A percentile compares a stretch with the other conserved stretches of the same genome.
phyloP scores from a whole-genome alignment of 2,329 filamentous ascomycete genomes.

The Cladosporium sp. region DNA sequence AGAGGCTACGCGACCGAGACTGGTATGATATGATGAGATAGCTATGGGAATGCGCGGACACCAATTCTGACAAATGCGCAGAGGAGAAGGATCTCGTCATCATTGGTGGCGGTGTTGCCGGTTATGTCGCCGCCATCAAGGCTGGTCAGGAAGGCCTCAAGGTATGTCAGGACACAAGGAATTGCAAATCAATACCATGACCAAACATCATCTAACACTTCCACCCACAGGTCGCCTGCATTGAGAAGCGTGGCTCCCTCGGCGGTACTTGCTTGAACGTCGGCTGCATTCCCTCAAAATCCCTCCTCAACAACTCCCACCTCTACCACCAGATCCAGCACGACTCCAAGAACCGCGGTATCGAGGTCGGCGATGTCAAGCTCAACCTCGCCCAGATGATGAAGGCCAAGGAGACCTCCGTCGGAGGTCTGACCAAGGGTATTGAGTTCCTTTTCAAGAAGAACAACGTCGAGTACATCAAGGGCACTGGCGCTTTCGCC shows the following conservation, averaged over 20 bases:
- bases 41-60: background rate
- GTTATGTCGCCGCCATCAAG: constrained; percentile 99
- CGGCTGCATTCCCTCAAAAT: constrained; percentile 98
- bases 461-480: constrained; percentile 97
- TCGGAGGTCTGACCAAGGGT: constrained; percentile 86
- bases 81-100: constrained; percentile 96
- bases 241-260: constrained; percentile 94
- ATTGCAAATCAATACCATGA: constrained; percentile 6
- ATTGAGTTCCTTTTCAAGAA: constrained; percentile 99
- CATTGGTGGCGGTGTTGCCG: constrained; percentile 95
- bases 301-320: constrained; percentile 98
- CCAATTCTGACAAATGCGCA: constrained; percentile 36
- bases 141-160: constrained; percentile 96
- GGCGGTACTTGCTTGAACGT: constrained; percentile 64
- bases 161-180: constrained; percentile 47
- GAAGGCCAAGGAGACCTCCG: constrained; percentile 96
- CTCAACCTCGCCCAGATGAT: constrained; percentile 94
- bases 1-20: constrained; percentile 55
- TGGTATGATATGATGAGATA: constrained; percentile 32
- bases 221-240: constrained; percentile 72
- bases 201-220: background rate
- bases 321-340: constrained; percentile 96
- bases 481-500: constrained; percentile 77
- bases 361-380: constrained; percentile 95
- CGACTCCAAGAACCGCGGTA: constrained; percentile 95